Base-by-base conservation (phyloP, 2,329 filamentous ascomycete species). In the Calonectria naviculata region DNA sequence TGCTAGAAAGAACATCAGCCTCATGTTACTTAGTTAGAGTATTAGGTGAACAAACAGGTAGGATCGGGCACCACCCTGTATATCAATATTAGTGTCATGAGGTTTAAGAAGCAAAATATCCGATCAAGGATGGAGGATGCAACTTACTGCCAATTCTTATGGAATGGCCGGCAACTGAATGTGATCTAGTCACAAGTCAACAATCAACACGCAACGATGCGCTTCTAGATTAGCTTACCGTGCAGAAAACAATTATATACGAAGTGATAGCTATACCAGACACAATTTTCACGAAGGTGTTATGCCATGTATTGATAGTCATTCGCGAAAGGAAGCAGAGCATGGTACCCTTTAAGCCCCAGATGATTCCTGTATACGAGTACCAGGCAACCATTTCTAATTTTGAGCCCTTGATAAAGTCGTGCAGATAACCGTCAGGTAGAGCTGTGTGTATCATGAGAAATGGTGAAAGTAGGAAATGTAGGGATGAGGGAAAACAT, bases 301-400 rank as follows among this genome's bases (percentile, higher is more conserved):
- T 73, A 26, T 78, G 74, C 74, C 76, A 80, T 0, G 76, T 69
- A 1, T 77, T 78, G 0, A 78, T 80, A 0, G 80, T 80, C 70
- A 81, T 76, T 3, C 76, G 74, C 4, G 74, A 76, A 9, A 80
- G 80, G 67, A 81, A 81, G 6, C 72, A 78, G 3, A 81, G 38
- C 73, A 81, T 72, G 0, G 75, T 80, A 5, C 77, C 79, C 41
- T 81, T 81, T 1, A 81, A 69, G 3, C 67, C 80, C 82, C 82
- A 85, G 12, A 84, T 78, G 0, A 84, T 78, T 0, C 79, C 78
- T 0, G 82, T 81, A 44, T 85, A 84, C 10, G 78, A 78, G 41
- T 84, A 85, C 84, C 84, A 85, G 0, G 83, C 84, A 0, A 79
- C 67, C 12, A 85, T 74, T 56, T 85, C 75, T 8, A 83, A 74